phyloP scores from a whole-genome alignment of 1,284 basidiomycete species.

The Cutaneotrichosporon spelunceum region DNA sequence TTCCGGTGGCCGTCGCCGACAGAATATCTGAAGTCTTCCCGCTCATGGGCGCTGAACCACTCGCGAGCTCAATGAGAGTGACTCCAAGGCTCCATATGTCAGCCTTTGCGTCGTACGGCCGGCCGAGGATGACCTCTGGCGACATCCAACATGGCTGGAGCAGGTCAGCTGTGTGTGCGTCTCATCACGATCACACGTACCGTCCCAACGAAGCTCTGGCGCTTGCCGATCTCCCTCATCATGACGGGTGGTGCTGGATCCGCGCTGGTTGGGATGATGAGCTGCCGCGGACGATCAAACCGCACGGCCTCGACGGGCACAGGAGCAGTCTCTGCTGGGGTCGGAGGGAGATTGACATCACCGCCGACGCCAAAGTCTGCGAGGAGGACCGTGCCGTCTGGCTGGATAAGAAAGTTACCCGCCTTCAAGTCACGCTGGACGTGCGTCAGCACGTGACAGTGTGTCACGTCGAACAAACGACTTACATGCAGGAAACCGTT shows the following conservation, averaged over 20 bases:
- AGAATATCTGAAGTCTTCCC: conserved; percentile 15
- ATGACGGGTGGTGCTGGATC: conserved; percentile 16
- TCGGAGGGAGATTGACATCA: conserved; percentile 31
- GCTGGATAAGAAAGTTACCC: conserved; percentile 85
- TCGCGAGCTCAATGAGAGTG: conserved; percentile 53
- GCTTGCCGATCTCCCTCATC: conserved; percentile 57
- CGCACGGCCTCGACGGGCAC: conserved; percentile 29
- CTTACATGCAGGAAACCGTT: conserved; percentile 76
- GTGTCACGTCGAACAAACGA: conserved; percentile 6
- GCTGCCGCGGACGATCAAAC: conserved; percentile 25
- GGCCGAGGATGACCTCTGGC: conserved; percentile 82
- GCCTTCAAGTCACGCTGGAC: conserved; percentile 55
- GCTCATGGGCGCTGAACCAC: conserved; percentile 31
- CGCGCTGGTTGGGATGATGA: conserved; percentile 10
- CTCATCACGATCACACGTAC: conserved; percentile 25
- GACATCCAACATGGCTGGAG: conserved; percentile 92
- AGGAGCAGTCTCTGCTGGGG: conserved; percentile 17
- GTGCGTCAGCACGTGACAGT: conserved; percentile 7
- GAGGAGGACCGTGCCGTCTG: conserved; percentile 71
- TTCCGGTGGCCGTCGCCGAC: conserved; percentile 10
- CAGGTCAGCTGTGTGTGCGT: conserved; percentile 8
- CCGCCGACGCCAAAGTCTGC: conserved; percentile 85
- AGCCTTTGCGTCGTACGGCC: conserved; percentile 87
- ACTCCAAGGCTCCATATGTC: conserved; percentile 97
- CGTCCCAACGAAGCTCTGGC: conserved; percentile 90